Conservation (phyloP, 768 basidiomycete species). For the Naganishia vaughanmartiniae region DNA sequence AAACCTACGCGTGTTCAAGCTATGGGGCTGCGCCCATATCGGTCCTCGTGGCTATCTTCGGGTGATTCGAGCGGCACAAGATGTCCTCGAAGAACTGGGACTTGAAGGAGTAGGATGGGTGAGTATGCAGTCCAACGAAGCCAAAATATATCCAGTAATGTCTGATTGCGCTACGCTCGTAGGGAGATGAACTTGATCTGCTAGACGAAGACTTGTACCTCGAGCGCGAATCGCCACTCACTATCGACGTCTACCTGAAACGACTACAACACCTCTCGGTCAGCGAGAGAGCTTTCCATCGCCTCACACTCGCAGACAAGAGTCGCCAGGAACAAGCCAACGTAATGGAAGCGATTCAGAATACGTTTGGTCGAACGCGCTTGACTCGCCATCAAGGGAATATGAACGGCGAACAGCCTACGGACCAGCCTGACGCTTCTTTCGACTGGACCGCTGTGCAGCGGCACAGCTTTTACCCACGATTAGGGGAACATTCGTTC, state of each 20-base stretch:
- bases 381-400: neutral
- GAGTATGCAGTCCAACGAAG: neutral
- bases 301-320: constrained; percentile 24
- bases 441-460: constrained; percentile 8
- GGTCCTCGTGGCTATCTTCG: constrained; percentile 21
- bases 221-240: constrained; percentile 29
- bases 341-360: constrained; percentile 3
- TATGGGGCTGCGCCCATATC: constrained; percentile 26
- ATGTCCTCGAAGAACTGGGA: constrained; percentile 24
- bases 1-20: constrained; percentile 29
- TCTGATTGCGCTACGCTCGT: neutral
- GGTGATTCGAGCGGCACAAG: constrained; percentile 19
- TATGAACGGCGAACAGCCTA: neutral
- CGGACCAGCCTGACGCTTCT: neutral
- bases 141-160: neutral
- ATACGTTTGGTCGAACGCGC: neutral
- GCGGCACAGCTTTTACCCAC: constrained; percentile 10
- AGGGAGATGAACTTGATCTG: constrained; percentile 25
- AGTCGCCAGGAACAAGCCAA: constrained; percentile 28
- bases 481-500: constrained; percentile 12
- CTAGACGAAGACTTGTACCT: constrained; percentile 25
- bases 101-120: constrained; percentile 24
- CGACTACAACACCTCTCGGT: constrained; percentile 15
- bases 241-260: constrained; percentile 16
- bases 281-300: constrained; percentile 20